Conservation (phyloP, 2,329 filamentous ascomycete species). For the Fusarium citri region DNA sequence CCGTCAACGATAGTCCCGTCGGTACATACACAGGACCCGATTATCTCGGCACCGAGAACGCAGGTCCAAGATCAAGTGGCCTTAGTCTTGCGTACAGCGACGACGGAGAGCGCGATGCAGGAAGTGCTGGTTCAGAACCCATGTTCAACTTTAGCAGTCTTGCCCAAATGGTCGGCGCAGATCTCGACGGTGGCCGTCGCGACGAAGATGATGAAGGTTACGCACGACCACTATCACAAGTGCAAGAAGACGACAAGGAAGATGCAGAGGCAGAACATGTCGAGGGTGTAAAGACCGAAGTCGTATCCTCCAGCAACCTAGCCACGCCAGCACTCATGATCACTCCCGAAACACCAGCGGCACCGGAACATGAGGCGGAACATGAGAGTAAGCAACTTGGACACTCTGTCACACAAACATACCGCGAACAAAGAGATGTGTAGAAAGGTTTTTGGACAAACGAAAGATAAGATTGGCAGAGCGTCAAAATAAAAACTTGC, state of each 20-base stretch:
- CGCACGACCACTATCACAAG: constrained; percentile 51
- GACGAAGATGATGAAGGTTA: constrained; percentile 43
- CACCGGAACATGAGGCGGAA: constrained; percentile 48
- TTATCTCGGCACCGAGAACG: constrained; percentile 49
- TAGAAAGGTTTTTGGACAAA: constrained; percentile 41
- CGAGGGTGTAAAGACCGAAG: constrained; percentile 37
- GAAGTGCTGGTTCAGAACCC: constrained; percentile 70
- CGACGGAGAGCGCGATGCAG: constrained; percentile 63
- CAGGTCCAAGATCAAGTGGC: constrained; percentile 65
- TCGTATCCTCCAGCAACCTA: not conserved
- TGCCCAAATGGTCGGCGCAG: constrained; percentile 82
- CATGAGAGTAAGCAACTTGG: constrained; percentile 60
- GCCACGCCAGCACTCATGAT: constrained; percentile 58
- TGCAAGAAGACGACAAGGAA: constrained; percentile 54
- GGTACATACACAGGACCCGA: constrained; percentile 60
- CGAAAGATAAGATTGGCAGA: constrained; percentile 14
- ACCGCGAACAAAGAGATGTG: constrained; percentile 2
- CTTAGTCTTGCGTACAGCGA: constrained; percentile 62
- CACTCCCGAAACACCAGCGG: constrained; percentile 64
- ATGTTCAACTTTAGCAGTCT: constrained; percentile 94
- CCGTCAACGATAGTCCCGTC: constrained; percentile 73
- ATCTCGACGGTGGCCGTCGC: constrained; percentile 59
- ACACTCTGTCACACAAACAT: constrained; percentile 49
- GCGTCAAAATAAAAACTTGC: not conserved
- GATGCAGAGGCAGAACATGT: constrained; percentile 50